Evolutionary conservation across 2,329 filamentous ascomycete genomes (phyloP).

Genomic region (Coniochaeta sp.): DNA sequence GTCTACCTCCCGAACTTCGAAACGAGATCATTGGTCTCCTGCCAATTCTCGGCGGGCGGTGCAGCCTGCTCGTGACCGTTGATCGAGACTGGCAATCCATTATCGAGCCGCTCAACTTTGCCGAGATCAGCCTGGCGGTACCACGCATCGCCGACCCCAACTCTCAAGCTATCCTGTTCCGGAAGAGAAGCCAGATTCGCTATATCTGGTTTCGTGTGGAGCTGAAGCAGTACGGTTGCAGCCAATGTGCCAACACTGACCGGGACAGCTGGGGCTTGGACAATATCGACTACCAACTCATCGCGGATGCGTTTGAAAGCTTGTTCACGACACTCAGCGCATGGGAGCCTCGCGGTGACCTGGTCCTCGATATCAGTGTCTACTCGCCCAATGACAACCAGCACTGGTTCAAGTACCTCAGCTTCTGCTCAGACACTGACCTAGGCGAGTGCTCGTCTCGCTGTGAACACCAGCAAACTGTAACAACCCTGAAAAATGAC

Average conservation of each 20-base stretch:
- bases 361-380: constrained; percentile 20
- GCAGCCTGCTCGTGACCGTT: constrained; percentile 14
- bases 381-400: constrained; percentile 19
- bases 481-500: constrained; percentile 3
- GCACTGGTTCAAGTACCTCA: constrained; percentile 21
- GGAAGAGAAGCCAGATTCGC: constrained; percentile 17
- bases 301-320: constrained; percentile 10
- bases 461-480: not conserved
- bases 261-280: constrained; percentile 1
- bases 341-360: constrained; percentile 13
- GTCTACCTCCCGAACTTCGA: not conserved
- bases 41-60: not conserved
- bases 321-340: constrained; percentile 19
- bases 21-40: constrained; percentile 1
- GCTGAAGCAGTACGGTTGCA: constrained; percentile 20
- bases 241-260: constrained; percentile 5
- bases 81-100: constrained; percentile 21
- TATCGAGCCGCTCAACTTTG: constrained; percentile 21
- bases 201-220: constrained; percentile 21
- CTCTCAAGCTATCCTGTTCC: constrained; percentile 14
- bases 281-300: constrained; percentile 5
- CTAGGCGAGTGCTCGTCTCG: not conserved
- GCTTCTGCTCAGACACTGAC: constrained; percentile 7
- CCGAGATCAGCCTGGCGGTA: constrained; percentile 19
- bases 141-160: constrained; percentile 18